Conservation (phyloP, 1,284 basidiomycete genomes). For the Entoloma clypeatum region DNA sequence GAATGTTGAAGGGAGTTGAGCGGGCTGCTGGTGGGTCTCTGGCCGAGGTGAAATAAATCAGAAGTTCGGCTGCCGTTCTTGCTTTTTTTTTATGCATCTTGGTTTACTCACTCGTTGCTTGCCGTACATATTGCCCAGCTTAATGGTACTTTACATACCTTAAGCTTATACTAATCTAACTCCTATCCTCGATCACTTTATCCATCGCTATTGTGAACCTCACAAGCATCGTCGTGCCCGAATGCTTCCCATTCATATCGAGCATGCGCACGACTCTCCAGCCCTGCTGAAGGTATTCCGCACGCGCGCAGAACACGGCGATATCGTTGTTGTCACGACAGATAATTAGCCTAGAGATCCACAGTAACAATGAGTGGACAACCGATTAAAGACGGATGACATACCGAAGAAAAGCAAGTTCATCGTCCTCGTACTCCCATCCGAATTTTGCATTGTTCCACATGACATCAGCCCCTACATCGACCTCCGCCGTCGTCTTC, state of each 20-base stretch:
- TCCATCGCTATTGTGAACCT: slow-evolving; percentile 34
- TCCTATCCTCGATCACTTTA: too few relatives aligned
- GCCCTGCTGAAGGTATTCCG: slow-evolving; percentile 41
- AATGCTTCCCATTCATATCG: slow-evolving; percentile 49
- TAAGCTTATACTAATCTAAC: too few relatives aligned
- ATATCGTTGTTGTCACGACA: slow-evolving; percentile 44
- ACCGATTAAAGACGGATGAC: slow-evolving; percentile 9
- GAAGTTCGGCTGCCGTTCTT: neutral
- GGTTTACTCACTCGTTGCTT: slow-evolving; percentile 2
- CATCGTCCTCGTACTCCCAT: slow-evolving; percentile 48
- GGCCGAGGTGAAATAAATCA: slow-evolving; percentile 37
- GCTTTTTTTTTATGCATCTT: neutral
- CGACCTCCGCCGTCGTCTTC: slow-evolving; percentile 30
- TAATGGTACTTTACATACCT: too few relatives aligned
- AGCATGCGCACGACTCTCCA: slow-evolving; percentile 53
- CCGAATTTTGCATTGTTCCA: slow-evolving; percentile 45
- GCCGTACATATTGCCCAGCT: neutral
- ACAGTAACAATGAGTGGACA: too few relatives aligned
- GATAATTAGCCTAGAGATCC: too few relatives aligned
- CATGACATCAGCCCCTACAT: slow-evolving; percentile 38
- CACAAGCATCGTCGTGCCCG: slow-evolving; percentile 45
- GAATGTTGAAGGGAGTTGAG: slow-evolving; percentile 53
- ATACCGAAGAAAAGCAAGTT: slow-evolving; percentile 49
- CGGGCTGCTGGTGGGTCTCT: slow-evolving; percentile 60
- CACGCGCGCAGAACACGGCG: slow-evolving; percentile 47